Base-by-base conservation (phyloP, 768 basidiomycete genomes). In the Termitomyces titanicus region DNA sequence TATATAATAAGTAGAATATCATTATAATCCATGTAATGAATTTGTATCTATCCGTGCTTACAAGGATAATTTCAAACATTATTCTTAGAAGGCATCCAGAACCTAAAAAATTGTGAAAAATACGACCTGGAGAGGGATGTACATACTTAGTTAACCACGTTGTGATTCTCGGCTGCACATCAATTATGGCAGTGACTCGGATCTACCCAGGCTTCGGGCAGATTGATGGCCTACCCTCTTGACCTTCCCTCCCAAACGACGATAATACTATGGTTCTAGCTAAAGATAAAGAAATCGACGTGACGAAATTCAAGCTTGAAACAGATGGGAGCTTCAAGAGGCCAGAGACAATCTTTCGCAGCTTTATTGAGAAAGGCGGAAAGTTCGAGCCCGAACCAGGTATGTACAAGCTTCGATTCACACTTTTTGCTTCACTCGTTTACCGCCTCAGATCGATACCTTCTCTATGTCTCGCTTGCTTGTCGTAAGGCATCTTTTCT, bases 381-480 rank as follows among this genome's bases (percentile, higher is more conserved):
- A 65, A 63, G 55, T 75, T 73, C 51, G 72, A 81, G 39, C 86
- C 94, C 0, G 94, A 93, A 68, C 81, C 76, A 69, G 89, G 92
- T 88, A 53, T 49, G 80, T 20, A 8, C 18, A 13, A 38, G 46
- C 11, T 25, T 24, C 6, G 12, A 10, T 46, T 33, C 13, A 11
- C n/a, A n/a, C n/a, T n/a, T n/a, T 24, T 22, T n/a, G 4, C 2
- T 13, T 15, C n/a, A 15, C 39, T 12, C 47, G 6, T 3, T 53
- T 27, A 42, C 31, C n/a, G 45, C n/a, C 27, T 24, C 61, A 93
- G 92, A 83, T 53, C 85, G 95, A 47, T 98, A 98, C 66, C 89
- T 90, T 62, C 89, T 95, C 60, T 95, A 92, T 64, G 90, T 97
- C 54, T 89, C 88, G 3, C 83, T 84, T 60, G 83, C 88, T 5